Base-by-base conservation (phyloP, 2,329 filamentous ascomycete genomes). In the Fusarium pseudocircinatum region DNA sequence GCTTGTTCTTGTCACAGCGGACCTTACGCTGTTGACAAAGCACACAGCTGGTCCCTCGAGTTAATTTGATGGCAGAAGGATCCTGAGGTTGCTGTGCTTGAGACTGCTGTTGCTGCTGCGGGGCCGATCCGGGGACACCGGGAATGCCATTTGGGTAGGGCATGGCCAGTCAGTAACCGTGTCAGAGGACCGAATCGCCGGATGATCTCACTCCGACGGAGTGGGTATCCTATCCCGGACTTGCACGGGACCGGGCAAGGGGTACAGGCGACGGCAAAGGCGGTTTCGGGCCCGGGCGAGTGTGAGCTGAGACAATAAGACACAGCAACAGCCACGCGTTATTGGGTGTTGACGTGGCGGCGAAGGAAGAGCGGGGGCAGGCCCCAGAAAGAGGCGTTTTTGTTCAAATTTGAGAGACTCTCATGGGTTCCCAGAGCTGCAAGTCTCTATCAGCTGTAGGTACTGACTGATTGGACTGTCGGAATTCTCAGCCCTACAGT, bases 1-100 rank as follows among this genome's bases (percentile, higher is more conserved):
- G 92, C 81, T 91, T 91, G 75, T 87, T 89, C 81, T 92, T 92
- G 81, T 94, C 90, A 81, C 93, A 94, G 67, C 91, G 91, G 46
- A 94, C 88, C 80, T 94, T 94, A 69, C 92, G 89, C 79, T 93
- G 92, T 79, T 95, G 92, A 78, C 93, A 96, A 26, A 91, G 85
- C 20, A 94, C 86, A 77, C 93, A 96, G 68, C 88, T 89, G 69
- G 89, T 88, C 66, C 88, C 88, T 56, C 88, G 85, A 43, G 88
- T 90, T 74, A 90, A 81, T 80, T 90, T 90, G 74, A 87, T 80
- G 62, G 83, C 81, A 43, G 84, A 83, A 60, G 83, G 78, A 67
- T 88, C 86, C 32, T 74, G 69, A 52, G 76, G 73, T 50, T 75
- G 77, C 30, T 75, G 77, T 46, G 42, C 61, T 46, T 74, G 76